These are phyloP conservation scores for Colletotrichum nymphaeae DNA, from an alignment of 2,329 filamentous ascomycete species.

Conservation along the genomic window DNA sequence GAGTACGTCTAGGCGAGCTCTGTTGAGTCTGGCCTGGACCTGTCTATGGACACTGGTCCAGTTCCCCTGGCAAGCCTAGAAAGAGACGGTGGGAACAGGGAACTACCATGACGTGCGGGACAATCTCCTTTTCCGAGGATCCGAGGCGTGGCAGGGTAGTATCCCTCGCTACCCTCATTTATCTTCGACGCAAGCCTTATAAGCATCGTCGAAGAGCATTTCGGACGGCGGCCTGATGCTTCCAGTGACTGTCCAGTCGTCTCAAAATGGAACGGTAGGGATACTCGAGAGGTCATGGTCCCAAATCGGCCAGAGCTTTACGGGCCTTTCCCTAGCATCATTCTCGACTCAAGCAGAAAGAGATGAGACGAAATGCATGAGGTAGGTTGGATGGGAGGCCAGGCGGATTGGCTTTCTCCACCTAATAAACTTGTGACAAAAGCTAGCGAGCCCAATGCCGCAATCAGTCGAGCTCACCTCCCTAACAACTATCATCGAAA, in stretches of 20 bases:
- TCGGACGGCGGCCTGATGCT: not conserved
- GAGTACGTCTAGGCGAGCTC: conserved; percentile 1
- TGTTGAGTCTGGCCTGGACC: conserved; percentile 23
- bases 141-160: conserved; percentile 29
- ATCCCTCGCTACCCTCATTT: conserved; percentile 29
- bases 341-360: not conserved
- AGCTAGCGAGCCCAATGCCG: conserved; percentile 20
- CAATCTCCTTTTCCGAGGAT: conserved; percentile 19
- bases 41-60: conserved; percentile 5
- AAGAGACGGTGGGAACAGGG: not conserved
- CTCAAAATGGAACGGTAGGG: not conserved
- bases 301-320: conserved; percentile 10
- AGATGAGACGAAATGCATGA: conserved; percentile 25
- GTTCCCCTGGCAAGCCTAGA: not conserved
- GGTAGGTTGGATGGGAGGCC: not conserved
- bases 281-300: not conserved
- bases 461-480: conserved; percentile 20
- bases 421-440: conserved; percentile 36
- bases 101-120: conserved; percentile 19
- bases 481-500: conserved; percentile 5
- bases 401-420: conserved; percentile 26
- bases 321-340: not conserved
- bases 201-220: conserved; percentile 2
- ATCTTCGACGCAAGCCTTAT: conserved; percentile 22
- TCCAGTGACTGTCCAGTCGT: not conserved